Evolutionary conservation across 1,284 basidiomycete species (phyloP).

Genomic region (Polyporus tsugae): DNA sequence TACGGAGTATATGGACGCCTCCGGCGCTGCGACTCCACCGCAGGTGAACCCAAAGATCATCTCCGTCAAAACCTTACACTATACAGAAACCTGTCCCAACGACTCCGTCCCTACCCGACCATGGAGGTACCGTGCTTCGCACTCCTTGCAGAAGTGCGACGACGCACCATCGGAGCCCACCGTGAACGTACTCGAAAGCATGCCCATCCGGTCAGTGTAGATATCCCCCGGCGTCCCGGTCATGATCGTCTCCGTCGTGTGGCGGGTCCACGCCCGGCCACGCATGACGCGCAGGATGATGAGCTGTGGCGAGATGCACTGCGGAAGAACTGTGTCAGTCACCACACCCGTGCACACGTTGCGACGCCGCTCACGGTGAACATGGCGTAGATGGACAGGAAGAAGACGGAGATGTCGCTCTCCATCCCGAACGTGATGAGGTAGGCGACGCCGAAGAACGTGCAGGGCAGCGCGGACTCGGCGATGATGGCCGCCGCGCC

Average conservation of each 20-base stretch:
- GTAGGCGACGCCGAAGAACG: conserved; percentile 18
- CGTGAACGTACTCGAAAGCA: not conserved
- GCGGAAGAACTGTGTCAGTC: not conserved
- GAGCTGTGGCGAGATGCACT: conserved; percentile 38
- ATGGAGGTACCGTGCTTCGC: conserved; percentile 10
- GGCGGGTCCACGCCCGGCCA: conserved; percentile 39
- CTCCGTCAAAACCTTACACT: not conserved
- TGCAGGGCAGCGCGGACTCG: conserved; percentile 30
- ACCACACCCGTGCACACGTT: not conserved
- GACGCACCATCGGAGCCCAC: not conserved
- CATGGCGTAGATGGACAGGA: conserved; percentile 26
- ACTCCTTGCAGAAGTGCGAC: conserved; percentile 7
- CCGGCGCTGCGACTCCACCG: not conserved
- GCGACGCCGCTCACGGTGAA: conserved; percentile 17
- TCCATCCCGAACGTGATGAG: conserved; percentile 19
- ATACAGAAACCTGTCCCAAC: not conserved
- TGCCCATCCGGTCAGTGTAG: not conserved
- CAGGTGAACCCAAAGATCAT: not conserved
- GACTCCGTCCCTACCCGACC: not conserved
- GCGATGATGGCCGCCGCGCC: conserved; percentile 22
- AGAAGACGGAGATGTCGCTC: conserved; percentile 19
- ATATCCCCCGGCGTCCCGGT: not conserved
- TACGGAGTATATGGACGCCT: not conserved
- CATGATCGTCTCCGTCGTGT: conserved; percentile 12
- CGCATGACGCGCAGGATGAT: conserved; percentile 43